Evolutionary conservation across 345 rosid genomes (phyloP), one percentile per base, ranked within the genome.

Genomic region (Cardamine resedifolia): DNA sequence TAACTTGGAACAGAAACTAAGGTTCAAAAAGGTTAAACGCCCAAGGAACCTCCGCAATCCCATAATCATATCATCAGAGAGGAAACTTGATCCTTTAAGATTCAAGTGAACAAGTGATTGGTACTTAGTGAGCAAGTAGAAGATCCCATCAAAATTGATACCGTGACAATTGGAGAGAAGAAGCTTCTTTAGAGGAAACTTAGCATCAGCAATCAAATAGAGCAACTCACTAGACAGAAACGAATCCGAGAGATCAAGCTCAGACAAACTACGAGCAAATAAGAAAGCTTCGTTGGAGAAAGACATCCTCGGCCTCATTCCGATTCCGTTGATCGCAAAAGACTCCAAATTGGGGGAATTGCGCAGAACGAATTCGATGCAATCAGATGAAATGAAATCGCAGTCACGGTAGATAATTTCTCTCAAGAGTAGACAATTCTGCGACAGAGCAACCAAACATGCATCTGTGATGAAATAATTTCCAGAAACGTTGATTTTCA

Each of bases 401-500:
- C 98, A 89, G 28, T 90, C 90, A 69, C 76, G 73, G 45, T 84
- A 60, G 52, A 66, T 55, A 15, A 92, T 55, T 39, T 88, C 84
- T 56, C 70, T 86, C 70, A 92, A 38, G 31, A 53, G 68, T 8
- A 64, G 19, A 34, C 91, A 84, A 58, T 84, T 83, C n/a, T 14
- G 28, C 1, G 90, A 79, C 28, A 92, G 47, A 56, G 71, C 58
- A 16, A 64, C 1, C 39, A 92, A 74, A 14, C 91, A 78, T 49
- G 73, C 70, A 80, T 88, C 92, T 3, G 92, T 83, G 38, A 92
- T 59, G 73, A 90, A 83, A 12, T 67, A 73, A 36, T 87, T 90
- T 75, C 98, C 98, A 34, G 98, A 88, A 26, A 92, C 23, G 34
- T 90, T 61, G 30, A 92, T 83, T 79, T 68, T 85, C 33, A 36